These are phyloP conservation scores for Diplodia seriata DNA, from an alignment of 2,329 filamentous ascomycete species.

Conservation along the genomic window DNA sequence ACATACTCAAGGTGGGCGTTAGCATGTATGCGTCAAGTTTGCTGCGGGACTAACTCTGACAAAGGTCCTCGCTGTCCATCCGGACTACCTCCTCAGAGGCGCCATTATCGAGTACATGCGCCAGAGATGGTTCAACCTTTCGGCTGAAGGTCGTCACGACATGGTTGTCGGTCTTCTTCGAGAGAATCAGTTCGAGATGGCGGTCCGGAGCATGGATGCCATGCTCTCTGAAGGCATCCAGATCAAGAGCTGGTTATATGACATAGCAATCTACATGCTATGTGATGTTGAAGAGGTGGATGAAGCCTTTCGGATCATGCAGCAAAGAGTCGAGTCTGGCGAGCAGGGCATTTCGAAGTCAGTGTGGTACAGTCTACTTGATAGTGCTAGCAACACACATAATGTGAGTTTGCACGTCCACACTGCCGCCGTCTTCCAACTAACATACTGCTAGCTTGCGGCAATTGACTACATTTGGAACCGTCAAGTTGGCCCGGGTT, in stretches of 20 bases:
- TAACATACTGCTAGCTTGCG: constrained; percentile 57
- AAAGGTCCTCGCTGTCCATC: constrained; percentile 75
- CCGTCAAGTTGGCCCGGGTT: constrained; percentile 63
- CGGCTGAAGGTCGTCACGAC: constrained; percentile 67
- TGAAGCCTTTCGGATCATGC: constrained; percentile 74
- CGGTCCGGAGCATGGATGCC: constrained; percentile 71
- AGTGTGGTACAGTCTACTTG: constrained; percentile 76
- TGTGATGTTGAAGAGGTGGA: constrained; percentile 76
- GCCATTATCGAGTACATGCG: constrained; percentile 77
- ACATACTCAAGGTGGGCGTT: constrained; percentile 67
- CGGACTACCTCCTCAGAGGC: constrained; percentile 78
- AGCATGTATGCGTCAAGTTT: not conserved
- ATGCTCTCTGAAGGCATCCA: constrained; percentile 64
- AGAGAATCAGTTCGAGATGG: constrained; percentile 83
- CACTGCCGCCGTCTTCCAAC: not conserved
- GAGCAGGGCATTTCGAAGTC: constrained; percentile 35
- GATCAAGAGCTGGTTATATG: constrained; percentile 76
- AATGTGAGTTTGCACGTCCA: constrained; percentile 55
- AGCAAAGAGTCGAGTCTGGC: constrained; percentile 37
- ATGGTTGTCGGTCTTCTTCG: constrained; percentile 77
- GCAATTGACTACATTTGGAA: constrained; percentile 76
- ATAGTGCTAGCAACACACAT: constrained; percentile 69
- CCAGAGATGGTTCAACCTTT: constrained; percentile 71
- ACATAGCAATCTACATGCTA: constrained; percentile 77
- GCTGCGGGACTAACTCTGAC: not conserved